Evolutionary conservation across 306 rosid genomes (phyloP), one percentile per base, ranked within the genome.

Genomic region (Echinosophora koreensis): DNA sequence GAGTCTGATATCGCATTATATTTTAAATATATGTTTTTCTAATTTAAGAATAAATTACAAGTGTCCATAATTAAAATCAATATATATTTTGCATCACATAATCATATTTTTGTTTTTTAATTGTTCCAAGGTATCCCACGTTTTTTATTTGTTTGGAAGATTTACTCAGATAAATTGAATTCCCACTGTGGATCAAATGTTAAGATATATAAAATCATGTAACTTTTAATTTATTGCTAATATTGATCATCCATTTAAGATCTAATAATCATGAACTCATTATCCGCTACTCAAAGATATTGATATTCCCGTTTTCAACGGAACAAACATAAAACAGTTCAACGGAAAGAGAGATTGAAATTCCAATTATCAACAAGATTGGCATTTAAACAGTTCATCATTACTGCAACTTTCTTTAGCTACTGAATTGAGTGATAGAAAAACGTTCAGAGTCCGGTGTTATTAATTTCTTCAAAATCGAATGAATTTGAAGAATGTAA

Each of bases 401-500:
- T 16, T 7, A 35, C 66, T 49, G 63, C 55, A 77, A 75, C 74
- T 58, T 80, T 60, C 71, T 50, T 71, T 55, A 49, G 83, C 73
- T 30, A 51, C 86, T 8, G 60, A 65, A 72, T 42, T 6, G 37
- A 47, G 16, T 22, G n/a, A 70, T 44, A 7, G 32, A 11, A 57
- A 44, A 56, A 58, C 55, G 62, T 50, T 74, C 68, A 14, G 58
- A 56, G 50, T 78, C 35, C 70, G 73, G 50, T 30, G 69, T 42
- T 22, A 56, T 44, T 32, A 77, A 56, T 76, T 83, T 78, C 93
- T 92, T 87, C 88, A 83, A 83, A 87, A 87, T 76, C 86, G 73
- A 77, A 80, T 69, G 90, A 82, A 86, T 80, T 79, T 78, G 90
- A 82, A 90, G 90, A 89, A 84, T 62, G 56, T 61, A 73, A 74